phyloP scores from a whole-genome alignment of 192 early-diverging fungal genomes.

The Umbelopsis isabellina region DNA sequence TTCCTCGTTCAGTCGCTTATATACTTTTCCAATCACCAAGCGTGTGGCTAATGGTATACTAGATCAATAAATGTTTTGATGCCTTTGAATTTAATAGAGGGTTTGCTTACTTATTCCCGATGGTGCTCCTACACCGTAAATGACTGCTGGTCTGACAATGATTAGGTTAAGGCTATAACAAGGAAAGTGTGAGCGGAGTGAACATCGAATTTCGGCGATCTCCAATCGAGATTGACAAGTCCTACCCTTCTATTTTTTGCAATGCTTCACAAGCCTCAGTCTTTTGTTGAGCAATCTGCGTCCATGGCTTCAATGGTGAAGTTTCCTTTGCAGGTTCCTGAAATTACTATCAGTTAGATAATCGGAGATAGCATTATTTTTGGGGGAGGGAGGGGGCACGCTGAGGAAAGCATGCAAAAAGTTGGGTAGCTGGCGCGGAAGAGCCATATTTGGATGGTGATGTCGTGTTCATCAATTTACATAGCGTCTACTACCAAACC shows the following conservation, averaged over 20 bases:
- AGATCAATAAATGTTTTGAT: background rate
- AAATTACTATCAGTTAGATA: background rate
- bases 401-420: background rate
- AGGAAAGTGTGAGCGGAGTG: background rate
- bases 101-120: constrained; percentile 73
- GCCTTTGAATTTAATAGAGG: constrained; percentile 9
- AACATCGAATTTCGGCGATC: background rate
- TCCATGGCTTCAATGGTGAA: constrained; percentile 85
- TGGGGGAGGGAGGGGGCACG: background rate
- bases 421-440: background rate
- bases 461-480: background rate
- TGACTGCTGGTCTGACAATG: constrained; percentile 84
- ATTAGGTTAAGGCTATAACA: constrained; percentile 70
- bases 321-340: constrained; percentile 42
- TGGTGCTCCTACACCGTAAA: constrained; percentile 85
- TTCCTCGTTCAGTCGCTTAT: constrained; percentile 75
- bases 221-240: background rate
- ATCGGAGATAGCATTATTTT: constrained; percentile 3
- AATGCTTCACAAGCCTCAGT: constrained; percentile 79
- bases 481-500: too few relatives aligned
- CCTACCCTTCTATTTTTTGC: constrained; percentile 74
- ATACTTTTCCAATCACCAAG: constrained; percentile 90
- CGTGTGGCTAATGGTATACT: constrained; percentile 69
- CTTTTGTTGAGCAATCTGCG: constrained; percentile 72
- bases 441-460: constrained; percentile 1